Evolutionary conservation across 176 grass and related monocot species (phyloP).

Genomic region (Phoenix roebelenii): DNA sequence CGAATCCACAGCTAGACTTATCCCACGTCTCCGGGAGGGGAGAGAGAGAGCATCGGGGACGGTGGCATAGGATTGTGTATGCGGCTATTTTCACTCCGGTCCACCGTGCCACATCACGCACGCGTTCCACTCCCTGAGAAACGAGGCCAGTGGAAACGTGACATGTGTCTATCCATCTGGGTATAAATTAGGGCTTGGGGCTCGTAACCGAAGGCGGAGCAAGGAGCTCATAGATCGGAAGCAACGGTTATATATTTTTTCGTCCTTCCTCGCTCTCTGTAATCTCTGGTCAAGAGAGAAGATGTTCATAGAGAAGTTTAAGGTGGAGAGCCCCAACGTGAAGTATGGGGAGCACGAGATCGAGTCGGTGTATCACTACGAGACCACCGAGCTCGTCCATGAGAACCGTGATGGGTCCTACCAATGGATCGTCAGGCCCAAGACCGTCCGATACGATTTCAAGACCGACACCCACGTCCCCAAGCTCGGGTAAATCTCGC

Average conservation of each 20-base stretch:
- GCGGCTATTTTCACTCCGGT: too few species aligned
- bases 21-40: too few species aligned
- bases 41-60: too few species aligned
- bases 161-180: neutral
- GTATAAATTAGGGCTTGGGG: conserved; percentile 15
- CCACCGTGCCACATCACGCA: too few species aligned
- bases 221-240: neutral
- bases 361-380: conserved; percentile 84
- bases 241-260: too few species aligned
- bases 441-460: conserved; percentile 79
- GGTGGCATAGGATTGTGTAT: too few species aligned
- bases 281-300: neutral
- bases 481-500: conserved; percentile 60
- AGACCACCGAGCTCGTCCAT: conserved; percentile 94
- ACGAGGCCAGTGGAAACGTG: too few species aligned
- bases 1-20: too few species aligned
- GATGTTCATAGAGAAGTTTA: conserved; percentile 96
- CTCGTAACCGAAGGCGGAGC: neutral
- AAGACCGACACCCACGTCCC: conserved; percentile 66
- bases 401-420: conserved; percentile 63
- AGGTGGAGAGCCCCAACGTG: conserved; percentile 84
- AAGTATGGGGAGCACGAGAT: conserved; percentile 61
- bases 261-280: too few species aligned
- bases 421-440: conserved; percentile 73
- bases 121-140: too few species aligned